A percentile compares a stretch with the other conserved stretches of the same genome.
These are phyloP conservation scores for Suillus ampliporus DNA, from an alignment of 768 basidiomycete species.

Conservation along the genomic window DNA sequence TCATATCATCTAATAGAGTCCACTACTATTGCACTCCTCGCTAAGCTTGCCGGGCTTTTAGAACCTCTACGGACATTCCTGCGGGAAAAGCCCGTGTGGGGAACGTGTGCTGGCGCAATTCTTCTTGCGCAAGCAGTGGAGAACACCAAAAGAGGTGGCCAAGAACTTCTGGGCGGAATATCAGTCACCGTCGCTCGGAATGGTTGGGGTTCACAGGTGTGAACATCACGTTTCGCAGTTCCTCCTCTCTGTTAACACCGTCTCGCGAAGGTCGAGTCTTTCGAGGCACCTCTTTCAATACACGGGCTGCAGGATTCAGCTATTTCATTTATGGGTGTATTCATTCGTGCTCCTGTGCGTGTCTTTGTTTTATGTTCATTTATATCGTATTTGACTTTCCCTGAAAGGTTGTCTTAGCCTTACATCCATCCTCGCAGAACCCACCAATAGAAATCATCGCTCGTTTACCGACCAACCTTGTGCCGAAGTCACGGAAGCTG, in stretches of 20 bases:
- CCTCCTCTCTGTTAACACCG: constrained; percentile 1
- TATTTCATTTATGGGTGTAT: constrained; percentile 77
- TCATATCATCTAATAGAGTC: constrained; percentile 60
- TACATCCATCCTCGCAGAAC: constrained; percentile 52
- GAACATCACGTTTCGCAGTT: constrained; percentile 21
- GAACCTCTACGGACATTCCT: constrained; percentile 81
- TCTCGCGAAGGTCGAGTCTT: constrained; percentile 77
- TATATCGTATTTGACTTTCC: not conserved
- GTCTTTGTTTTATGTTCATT: not conserved
- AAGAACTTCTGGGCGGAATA: constrained; percentile 84
- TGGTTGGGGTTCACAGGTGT: constrained; percentile 92
- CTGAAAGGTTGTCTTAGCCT: constrained; percentile 64
- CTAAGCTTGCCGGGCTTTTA: constrained; percentile 73
- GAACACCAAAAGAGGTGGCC: constrained; percentile 84
- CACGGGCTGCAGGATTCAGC: constrained; percentile 63
- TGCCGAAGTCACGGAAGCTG: constrained; percentile 44
- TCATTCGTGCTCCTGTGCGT: constrained; percentile 91
- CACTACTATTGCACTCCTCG: constrained; percentile 87
- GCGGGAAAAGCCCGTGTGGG: constrained; percentile 83
- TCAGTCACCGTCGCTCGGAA: constrained; percentile 84
- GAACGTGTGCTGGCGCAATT: constrained; percentile 96
- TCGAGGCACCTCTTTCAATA: constrained; percentile 78
- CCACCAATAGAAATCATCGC: constrained; percentile 74
- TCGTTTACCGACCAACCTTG: constrained; percentile 60
- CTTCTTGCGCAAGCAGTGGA: constrained; percentile 76